Evolutionary conservation across 2,329 filamentous ascomycete genomes (phyloP).

Genomic region (Eurotiales sp.): DNA sequence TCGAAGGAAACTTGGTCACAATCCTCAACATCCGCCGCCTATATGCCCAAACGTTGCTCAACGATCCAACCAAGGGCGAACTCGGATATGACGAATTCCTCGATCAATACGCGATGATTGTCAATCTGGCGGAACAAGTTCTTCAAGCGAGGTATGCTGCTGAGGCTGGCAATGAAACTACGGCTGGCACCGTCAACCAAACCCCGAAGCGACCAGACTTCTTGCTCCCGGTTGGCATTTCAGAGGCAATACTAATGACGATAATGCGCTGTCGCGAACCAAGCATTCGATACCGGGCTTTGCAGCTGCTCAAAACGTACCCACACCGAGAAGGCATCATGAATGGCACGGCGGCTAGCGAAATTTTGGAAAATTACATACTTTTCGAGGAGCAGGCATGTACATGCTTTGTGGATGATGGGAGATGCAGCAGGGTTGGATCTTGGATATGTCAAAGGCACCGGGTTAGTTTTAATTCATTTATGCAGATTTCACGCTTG

Average conservation of each 20-base stretch:
- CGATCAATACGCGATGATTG: background rate
- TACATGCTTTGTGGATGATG: background rate
- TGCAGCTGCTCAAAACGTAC: background rate
- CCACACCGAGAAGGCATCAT: slow-evolving; percentile 4
- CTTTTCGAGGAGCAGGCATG: background rate
- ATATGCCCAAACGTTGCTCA: background rate
- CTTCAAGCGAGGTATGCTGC: background rate
- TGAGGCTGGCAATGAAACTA: background rate
- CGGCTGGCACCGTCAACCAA: background rate
- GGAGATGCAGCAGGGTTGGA: background rate
- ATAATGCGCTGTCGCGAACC: background rate
- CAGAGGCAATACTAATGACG: background rate
- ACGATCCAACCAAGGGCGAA: background rate
- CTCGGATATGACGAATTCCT: slow-evolving; percentile 1
- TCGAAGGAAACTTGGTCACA: background rate
- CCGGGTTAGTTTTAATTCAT: background rate
- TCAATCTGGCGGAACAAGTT: background rate
- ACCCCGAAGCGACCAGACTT: background rate
- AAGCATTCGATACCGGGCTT: background rate
- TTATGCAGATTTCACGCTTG: background rate
- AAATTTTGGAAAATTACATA: background rate
- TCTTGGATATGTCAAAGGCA: slow-evolving; percentile 4
- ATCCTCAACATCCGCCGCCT: slow-evolving; percentile 1
- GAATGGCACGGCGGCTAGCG: background rate
- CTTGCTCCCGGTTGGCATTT: background rate